Evolutionary conservation across 2,329 filamentous ascomycete genomes (phyloP).

Genomic region (Hypoxylon sp.): DNA sequence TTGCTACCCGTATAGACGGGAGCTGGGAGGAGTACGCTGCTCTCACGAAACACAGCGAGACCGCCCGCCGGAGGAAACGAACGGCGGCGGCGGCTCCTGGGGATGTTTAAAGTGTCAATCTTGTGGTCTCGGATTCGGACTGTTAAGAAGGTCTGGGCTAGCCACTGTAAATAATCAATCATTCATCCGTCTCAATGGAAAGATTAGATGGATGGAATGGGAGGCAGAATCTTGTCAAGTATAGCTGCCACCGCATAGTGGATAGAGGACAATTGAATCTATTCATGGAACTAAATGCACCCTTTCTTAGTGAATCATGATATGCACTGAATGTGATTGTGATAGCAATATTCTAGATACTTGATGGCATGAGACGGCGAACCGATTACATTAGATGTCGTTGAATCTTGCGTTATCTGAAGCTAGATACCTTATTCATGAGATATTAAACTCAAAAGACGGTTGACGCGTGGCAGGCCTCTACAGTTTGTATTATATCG

Average conservation of each 20-base stretch:
- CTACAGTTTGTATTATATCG: not conserved
- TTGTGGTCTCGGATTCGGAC: slow-evolving; percentile 30
- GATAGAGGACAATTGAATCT: slow-evolving; percentile 70
- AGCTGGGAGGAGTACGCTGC: slow-evolving; percentile 40
- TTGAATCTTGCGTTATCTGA: not conserved
- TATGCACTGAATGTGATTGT: slow-evolving; percentile 1
- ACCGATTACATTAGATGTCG: not conserved
- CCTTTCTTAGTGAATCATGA: slow-evolving; percentile 4
- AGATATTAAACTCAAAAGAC: not conserved
- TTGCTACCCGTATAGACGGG: slow-evolving; percentile 29
- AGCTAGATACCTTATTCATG: not conserved
- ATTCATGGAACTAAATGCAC: slow-evolving; percentile 53
- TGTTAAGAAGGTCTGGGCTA: slow-evolving; percentile 32
- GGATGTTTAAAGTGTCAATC: slow-evolving; percentile 45
- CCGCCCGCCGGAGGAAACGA: slow-evolving; percentile 32
- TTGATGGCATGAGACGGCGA: not conserved
- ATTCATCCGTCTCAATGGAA: slow-evolving; percentile 24
- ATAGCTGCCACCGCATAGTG: slow-evolving; percentile 51
- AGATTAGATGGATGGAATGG: slow-evolving; percentile 44
- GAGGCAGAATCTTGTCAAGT: slow-evolving; percentile 36
- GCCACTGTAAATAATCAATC: slow-evolving; percentile 34
- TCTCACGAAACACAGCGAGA: slow-evolving; percentile 49
- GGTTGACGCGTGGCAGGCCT: too few relatives aligned
- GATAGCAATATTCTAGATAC: not conserved
- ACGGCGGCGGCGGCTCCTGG: slow-evolving; percentile 42